Percentiles rank a stretch among this genome's conserved stretches.
phyloP scores from a whole-genome alignment of 768 basidiomycete species.

The Leccinum longicurvipes region DNA sequence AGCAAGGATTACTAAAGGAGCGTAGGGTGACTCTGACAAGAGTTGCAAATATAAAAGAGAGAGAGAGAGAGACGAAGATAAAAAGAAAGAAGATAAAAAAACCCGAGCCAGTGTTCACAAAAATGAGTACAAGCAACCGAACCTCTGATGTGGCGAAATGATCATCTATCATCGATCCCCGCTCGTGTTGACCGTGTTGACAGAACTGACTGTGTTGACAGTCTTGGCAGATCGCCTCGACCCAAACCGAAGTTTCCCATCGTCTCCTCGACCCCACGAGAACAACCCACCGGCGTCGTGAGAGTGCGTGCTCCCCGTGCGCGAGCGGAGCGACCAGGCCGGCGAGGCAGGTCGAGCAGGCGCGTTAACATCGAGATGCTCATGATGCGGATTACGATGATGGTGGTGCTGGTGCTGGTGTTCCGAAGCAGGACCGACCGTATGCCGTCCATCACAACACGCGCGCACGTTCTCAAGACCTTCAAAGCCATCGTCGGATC shows the following conservation, averaged over 20 bases:
- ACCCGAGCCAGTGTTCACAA: not conserved
- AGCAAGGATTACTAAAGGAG: conserved; percentile 33
- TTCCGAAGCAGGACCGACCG: conserved; percentile 53
- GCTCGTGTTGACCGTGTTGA: conserved; percentile 11
- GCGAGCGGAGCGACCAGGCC: conserved; percentile 83
- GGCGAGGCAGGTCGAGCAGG: conserved; percentile 67
- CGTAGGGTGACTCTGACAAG: not conserved
- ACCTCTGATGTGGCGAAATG: not conserved
- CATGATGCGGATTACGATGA: conserved; percentile 48
- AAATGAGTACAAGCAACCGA: conserved; percentile 8
- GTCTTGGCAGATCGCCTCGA: conserved; percentile 56
- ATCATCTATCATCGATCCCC: conserved; percentile 23
- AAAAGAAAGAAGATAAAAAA: no score
- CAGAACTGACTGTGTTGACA: conserved; percentile 26
- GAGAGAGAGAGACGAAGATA: not conserved
- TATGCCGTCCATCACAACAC: conserved; percentile 85
- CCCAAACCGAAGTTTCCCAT: conserved; percentile 71
- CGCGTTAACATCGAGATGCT: conserved; percentile 50
- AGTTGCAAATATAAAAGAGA: not conserved
- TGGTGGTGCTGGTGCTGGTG: conserved; percentile 39
- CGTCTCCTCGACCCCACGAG: conserved; percentile 61
- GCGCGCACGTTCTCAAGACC: conserved; percentile 94
- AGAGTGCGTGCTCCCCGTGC: conserved; percentile 69
- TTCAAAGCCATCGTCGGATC: conserved; percentile 81
- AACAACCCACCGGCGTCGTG: conserved; percentile 69